Evolutionary conservation across 805 yeast species (phyloP), one percentile per base, ranked within the genome.

Genomic region (Candida loeiensis): DNA sequence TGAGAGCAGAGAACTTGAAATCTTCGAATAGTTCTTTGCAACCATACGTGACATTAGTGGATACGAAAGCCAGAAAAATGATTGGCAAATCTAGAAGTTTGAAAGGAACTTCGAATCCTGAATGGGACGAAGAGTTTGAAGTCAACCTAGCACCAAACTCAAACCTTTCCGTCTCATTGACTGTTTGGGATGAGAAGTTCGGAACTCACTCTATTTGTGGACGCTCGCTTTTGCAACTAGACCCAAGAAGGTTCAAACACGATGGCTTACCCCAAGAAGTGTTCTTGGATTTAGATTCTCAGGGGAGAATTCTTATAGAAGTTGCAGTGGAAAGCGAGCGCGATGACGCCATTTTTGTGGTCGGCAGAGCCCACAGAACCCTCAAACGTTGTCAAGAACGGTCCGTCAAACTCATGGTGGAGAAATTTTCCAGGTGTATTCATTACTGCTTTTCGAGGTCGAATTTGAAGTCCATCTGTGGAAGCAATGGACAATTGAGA

Each of bases 71-170:
- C 2, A 68, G 76, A 27, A 69, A 64, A 37, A 78, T 79, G 20
- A 64, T 85, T 24, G 90, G 84, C 2, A 79, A 77, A 45, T 90
- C 98, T 0, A 69, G 85, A 49, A 74, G 81, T 0, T 66, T 85
- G 3, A 66, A 71, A 21, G 76, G 76, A 39, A 76, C 80, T 4
- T 63, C 74, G 24, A 79, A 80, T 50, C 96, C 97, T 0, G 76
- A 74, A 12, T 91, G 95, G 95, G 85, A 86, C 51, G 96, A 90
- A 63, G 85, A 84, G 41, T 86, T 88, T 56, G 95, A 88, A 56
- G 43, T 67, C 6, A 63, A 66, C 3, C 37, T 68, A 11, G 56
- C 60, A 12, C 69, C 73, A 0, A 60, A 68, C 16, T 59, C 72
- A 2, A 55, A 74, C 2, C 62, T 72, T 26, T 68, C 77, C 19